Base-by-base conservation (phyloP, 805 yeast species). In the Schwanniomyces yamadae region DNA sequence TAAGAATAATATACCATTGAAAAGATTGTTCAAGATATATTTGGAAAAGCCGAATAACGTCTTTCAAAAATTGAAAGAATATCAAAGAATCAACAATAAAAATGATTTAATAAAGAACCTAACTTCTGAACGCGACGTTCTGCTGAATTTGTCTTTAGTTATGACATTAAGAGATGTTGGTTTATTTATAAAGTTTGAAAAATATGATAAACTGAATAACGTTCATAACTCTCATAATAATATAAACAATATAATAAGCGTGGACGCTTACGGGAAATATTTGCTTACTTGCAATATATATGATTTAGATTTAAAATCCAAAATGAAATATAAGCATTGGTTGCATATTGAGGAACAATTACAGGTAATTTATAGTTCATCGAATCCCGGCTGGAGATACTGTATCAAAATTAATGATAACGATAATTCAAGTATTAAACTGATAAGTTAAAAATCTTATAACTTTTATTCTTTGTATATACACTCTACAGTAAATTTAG, bases 131-230 rank as follows among this genome's bases (percentile, higher is more conserved):
- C 42, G 53, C 2, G 76, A 71, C 41, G 78, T 72, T 7, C 63
- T 63, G 39, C 63, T 63, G 1, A 60, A 57, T 20, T 46, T 76
- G 18, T 57, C 66, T 5, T 49, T 64, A 14, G 63, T 68, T 4
- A 78, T 78, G 83, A 63, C 82, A 0, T 52, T 71, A 21, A 60
- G 84, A 23, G 84, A 78, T 50, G 78, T 78, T 18, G 78, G 82
- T 0, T 46, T 79, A 12, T 69, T 78, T 36, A 45, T 75, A 13
- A 64, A 66, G 29, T 55, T 74, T 28, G 62, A 57, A 34, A 55
- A 54, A 38, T 54, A 51, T 33, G 56, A 54, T 44, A 52, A 32
- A 45, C 11, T 21, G 22, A 58, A 60, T 36, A 49, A 60, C 39
- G 36, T 41, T 34, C 64, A 60, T 39, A 58, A 55, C 33, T 50